These are phyloP conservation scores for Verticillium longisporum DNA, from an alignment of 2,329 filamentous ascomycete genomes.

Conservation along the genomic window DNA sequence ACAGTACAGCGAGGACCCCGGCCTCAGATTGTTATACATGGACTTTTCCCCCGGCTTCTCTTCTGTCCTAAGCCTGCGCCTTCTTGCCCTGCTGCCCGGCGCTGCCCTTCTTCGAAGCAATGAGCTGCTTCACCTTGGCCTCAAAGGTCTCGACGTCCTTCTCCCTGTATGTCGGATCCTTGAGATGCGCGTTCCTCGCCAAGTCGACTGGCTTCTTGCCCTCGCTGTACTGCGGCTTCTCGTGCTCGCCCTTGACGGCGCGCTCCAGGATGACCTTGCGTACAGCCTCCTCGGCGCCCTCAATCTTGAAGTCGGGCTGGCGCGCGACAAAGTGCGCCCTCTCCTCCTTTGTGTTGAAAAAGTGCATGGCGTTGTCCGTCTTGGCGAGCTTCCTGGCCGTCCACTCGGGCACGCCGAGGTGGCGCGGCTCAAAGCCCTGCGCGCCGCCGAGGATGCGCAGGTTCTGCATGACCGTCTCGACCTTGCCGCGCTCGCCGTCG, in stretches of 20 bases:
- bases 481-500: constrained; percentile 16
- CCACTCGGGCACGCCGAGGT: constrained; percentile 16
- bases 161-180: constrained; percentile 26
- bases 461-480: constrained; percentile 23
- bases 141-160: constrained; percentile 29
- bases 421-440: background rate
- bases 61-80: constrained; percentile 12
- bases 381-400: constrained; percentile 13
- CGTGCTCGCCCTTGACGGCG: constrained; percentile 28
- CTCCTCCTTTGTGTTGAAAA: constrained; percentile 8
- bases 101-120: constrained; percentile 14
- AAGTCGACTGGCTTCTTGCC: constrained; percentile 21
- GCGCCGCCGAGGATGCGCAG: constrained; percentile 28
- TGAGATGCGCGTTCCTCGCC: constrained; percentile 28
- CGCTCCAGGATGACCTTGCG: constrained; percentile 22
- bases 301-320: constrained; percentile 20
- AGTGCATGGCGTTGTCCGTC: constrained; percentile 12
- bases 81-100: constrained; percentile 1
- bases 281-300: constrained; percentile 24
- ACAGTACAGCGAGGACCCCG: background rate
- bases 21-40: background rate
- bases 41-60: background rate
- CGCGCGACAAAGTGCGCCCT: constrained; percentile 9
- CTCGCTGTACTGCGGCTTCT: constrained; percentile 23
- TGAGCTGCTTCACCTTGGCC: constrained; percentile 27